These are phyloP conservation scores for Orbilia ellipsospora DNA, from an alignment of 2,329 filamentous ascomycete species.

Conservation along the genomic window DNA sequence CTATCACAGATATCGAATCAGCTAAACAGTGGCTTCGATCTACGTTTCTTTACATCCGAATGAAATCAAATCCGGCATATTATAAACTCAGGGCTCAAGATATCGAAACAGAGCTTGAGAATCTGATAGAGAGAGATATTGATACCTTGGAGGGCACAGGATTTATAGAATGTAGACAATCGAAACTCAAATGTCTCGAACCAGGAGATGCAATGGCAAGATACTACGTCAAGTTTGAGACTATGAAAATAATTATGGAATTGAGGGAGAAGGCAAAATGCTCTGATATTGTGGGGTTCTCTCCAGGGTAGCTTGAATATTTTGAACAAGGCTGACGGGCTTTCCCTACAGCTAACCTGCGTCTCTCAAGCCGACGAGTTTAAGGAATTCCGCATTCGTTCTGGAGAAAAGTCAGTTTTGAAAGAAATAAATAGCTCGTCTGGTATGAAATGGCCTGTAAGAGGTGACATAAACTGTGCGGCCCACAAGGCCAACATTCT, in stretches of 20 bases:
- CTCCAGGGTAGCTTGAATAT: conserved; percentile 27
- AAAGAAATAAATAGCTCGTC: conserved; percentile 77
- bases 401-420: conserved; percentile 75
- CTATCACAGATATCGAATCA: conserved; percentile 72
- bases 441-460: conserved; percentile 77
- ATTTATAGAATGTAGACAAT: conserved; percentile 66
- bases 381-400: conserved; percentile 75
- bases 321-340: conserved; percentile 6
- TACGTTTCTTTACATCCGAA: conserved; percentile 80
- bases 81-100: conserved; percentile 74
- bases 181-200: conserved; percentile 72
- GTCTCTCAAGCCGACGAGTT: conserved; percentile 79
- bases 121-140: conserved; percentile 77
- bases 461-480: conserved; percentile 72
- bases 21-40: conserved; percentile 80
- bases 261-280: conserved; percentile 72
- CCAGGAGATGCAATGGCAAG: conserved; percentile 84
- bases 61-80: conserved; percentile 75
- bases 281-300: conserved; percentile 73
- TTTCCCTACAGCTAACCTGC: conserved; percentile 69
- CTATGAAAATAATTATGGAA: conserved; percentile 77
- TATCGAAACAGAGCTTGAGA: conserved; percentile 73
- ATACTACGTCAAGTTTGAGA: conserved; percentile 82
- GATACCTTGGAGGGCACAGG: conserved; percentile 71
- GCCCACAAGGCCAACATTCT: conserved; percentile 82